Evolutionary conservation across 2,329 filamentous ascomycete species (phyloP), one percentile per base, ranked within the genome.

Genomic region (Gnomoniopsis sp.): DNA sequence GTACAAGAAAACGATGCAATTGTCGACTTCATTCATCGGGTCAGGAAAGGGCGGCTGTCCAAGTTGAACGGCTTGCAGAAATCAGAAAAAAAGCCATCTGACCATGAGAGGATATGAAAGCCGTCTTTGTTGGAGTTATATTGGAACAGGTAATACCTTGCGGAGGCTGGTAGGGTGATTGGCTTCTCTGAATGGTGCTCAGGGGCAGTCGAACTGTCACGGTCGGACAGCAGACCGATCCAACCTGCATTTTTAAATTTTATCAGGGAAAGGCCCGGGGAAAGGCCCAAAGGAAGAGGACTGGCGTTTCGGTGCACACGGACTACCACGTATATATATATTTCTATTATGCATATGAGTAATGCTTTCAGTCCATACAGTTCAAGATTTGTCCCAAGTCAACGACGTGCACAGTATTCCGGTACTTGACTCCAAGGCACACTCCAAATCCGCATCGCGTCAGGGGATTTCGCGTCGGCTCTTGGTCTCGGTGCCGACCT

Each of bases 1-100:
- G 84, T 93, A 44, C 88, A 87, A 64, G 91, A 96, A 76, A 91
- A 88, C 69, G 90, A 95, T 66, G 87, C 92, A 64, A 88, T 95
- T 58, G 88, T 93, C 58, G 88, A 90, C 64, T 85, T 91, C 69
- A 78, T 92, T 62, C 90, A 91, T 78, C 89, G 86, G 69, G 81
- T 90, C 33, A 79, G 81, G 68, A 82, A 80, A 64, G 79, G 85
- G 62, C 82, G 83, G 21, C 64, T 74, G 2, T 63, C 65, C 74
- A 75, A 69, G 69, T 66, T 66, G 21, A 65, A 62, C 33, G 51
- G 51, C 22, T 21, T 59, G 53, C 49, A 50, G 30, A 71, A 67
- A 60, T 69, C 67, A 46, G 71, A 71, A 21, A 64, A 62, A 51
- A 55, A 41, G 61, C 65, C 58, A 53, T 61, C 62, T 55, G 66